Percentiles rank a stretch among this genome's conserved stretches.
phyloP scores from a whole-genome alignment of 2,329 filamentous ascomycete genomes.

The Xylaria digitata region DNA sequence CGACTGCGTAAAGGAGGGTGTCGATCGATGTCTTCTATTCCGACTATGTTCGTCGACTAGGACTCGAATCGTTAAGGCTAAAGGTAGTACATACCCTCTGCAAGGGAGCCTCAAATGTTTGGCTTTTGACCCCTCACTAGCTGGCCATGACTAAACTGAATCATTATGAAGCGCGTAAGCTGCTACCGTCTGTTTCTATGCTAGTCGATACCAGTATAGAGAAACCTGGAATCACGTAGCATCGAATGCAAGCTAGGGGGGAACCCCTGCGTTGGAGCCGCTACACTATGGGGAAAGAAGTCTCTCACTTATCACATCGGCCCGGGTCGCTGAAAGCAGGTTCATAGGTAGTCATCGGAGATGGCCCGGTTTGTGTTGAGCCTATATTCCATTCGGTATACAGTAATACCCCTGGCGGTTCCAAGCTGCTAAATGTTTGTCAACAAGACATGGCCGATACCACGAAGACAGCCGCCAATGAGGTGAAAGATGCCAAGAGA shows the following conservation, averaged over 20 bases:
- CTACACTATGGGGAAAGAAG: conserved; percentile 14
- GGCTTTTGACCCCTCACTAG: conserved; percentile 11
- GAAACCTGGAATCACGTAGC: conserved; percentile 20
- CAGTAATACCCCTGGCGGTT: conserved; percentile 1
- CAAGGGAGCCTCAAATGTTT: conserved; percentile 23
- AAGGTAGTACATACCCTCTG: conserved; percentile 22
- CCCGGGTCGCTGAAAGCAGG: conserved; percentile 8
- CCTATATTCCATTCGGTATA: conserved; percentile 15
- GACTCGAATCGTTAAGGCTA: conserved; percentile 1
- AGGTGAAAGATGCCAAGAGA: conserved; percentile 17
- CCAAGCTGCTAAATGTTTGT: neutral
- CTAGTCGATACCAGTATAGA: neutral
- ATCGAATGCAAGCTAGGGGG: conserved; percentile 28
- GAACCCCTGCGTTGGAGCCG: conserved; percentile 36
- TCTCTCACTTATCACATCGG: conserved; percentile 15
- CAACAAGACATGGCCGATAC: conserved; percentile 8
- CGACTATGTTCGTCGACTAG: conserved; percentile 14
- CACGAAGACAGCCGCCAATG: conserved; percentile 7
- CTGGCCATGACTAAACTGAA: conserved; percentile 19
- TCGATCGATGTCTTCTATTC: conserved; percentile 1
- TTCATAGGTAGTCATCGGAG: conserved; percentile 4
- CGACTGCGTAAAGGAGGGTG: neutral
- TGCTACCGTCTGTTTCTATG: conserved; percentile 7
- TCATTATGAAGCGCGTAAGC: conserved; percentile 23
- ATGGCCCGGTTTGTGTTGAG: conserved; percentile 10